Percentiles rank a stretch among this genome's conserved stretches.
Conservation (phyloP, 164 flowering plant genomes). For the Nymphaea colorata region DNA sequence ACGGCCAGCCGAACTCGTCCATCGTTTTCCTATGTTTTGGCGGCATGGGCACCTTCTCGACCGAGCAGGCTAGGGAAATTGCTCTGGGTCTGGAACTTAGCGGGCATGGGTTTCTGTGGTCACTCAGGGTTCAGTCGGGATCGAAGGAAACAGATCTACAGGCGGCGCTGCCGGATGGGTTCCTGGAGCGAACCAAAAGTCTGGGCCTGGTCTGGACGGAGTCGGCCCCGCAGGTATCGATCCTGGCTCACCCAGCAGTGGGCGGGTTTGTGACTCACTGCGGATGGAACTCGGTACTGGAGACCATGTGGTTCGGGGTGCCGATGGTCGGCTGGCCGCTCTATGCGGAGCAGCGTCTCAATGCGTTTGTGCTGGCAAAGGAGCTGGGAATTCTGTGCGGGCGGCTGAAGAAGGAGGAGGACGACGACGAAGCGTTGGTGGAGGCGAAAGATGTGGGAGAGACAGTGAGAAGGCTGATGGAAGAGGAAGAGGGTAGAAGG, state of each 20-base stretch:
- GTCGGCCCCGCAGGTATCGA: conserved; percentile 8
- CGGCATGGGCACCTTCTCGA: background rate
- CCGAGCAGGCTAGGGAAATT: background rate
- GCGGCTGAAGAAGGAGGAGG: conserved; percentile 19
- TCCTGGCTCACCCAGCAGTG: conserved; percentile 6
- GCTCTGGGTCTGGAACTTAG: background rate
- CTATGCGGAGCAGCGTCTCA: conserved; percentile 36
- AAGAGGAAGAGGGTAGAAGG: conserved; percentile 5
- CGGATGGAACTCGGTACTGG: conserved; percentile 10
- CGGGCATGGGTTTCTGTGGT: background rate
- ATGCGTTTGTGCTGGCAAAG: conserved; percentile 30
- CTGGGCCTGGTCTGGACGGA: conserved; percentile 5
- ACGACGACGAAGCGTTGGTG: conserved; percentile 6
- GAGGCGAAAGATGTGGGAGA: conserved; percentile 25
- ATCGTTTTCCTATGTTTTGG: background rate
- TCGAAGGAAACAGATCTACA: background rate
- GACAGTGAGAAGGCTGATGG: conserved; percentile 9
- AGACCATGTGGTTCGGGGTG: conserved; percentile 10
- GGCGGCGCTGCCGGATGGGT: conserved; percentile 8
- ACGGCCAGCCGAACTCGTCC: background rate
- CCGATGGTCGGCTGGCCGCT: conserved; percentile 44
- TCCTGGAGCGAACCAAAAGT: conserved; percentile 6
- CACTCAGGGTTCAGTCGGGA: background rate
- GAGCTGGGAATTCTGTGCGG: conserved; percentile 17
- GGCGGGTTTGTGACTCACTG: conserved; percentile 12